phyloP scores from a whole-genome alignment of 2,329 filamentous ascomycete species.

The Pseudogymnoascus sp. region DNA sequence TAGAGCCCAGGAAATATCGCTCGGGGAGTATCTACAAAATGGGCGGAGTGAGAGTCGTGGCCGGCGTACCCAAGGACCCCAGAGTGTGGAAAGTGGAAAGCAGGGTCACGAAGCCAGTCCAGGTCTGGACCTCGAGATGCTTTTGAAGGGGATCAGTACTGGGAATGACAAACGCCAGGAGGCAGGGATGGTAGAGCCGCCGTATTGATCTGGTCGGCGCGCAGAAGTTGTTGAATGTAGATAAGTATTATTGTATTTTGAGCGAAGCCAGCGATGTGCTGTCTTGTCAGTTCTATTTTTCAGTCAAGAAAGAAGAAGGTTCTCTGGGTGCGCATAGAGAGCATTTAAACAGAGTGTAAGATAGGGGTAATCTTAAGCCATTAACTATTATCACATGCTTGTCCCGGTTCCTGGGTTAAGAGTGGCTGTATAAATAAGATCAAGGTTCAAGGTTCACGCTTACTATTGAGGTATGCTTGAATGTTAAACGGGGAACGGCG shows the following conservation, averaged over 20 bases:
- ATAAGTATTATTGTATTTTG: slow-evolving; percentile 6
- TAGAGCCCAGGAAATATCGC: background rate
- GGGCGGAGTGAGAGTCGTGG: background rate
- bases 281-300: background rate
- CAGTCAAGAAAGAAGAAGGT: background rate
- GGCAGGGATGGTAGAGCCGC: background rate
- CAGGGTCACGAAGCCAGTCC: background rate
- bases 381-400: slow-evolving; percentile 1
- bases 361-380: slow-evolving; percentile 3
- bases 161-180: slow-evolving; percentile 11
- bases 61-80: background rate
- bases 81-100: background rate
- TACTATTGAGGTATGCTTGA: background rate
- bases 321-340: background rate
- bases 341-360: slow-evolving; percentile 4
- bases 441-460: background rate
- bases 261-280: slow-evolving; percentile 5
- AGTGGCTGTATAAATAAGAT: background rate
- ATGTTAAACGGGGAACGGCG: background rate
- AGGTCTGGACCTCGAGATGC: slow-evolving; percentile 26
- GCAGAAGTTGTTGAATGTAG: background rate
- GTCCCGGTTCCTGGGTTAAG: background rate
- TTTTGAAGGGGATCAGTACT: slow-evolving; percentile 30
- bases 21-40: background rate
- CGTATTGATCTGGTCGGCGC: background rate